phyloP scores from a whole-genome alignment of 768 basidiomycete species.

The Mycena floridula region DNA sequence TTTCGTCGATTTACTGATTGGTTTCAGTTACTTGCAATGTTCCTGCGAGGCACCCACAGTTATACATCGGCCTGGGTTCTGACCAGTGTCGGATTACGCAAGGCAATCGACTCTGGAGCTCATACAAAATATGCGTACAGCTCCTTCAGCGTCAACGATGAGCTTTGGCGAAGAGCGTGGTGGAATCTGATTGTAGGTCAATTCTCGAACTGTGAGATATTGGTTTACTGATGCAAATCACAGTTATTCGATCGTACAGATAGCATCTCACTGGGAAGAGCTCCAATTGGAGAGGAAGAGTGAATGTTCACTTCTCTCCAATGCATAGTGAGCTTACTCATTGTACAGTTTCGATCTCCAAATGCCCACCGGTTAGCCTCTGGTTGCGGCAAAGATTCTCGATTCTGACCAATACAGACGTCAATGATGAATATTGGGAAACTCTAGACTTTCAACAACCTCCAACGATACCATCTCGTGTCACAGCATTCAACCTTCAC shows the following conservation, averaged over 20 bases:
- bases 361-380: conserved; percentile 63
- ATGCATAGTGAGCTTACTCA: conserved; percentile 1
- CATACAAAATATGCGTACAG: conserved; percentile 52
- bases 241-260: conserved; percentile 54
- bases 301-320: conserved; percentile 19
- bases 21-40: conserved; percentile 46
- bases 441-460: conserved; percentile 64
- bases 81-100: conserved; percentile 48
- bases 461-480: conserved; percentile 43
- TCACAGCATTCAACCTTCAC: conserved; percentile 58
- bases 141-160: conserved; percentile 48
- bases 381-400: too few relatives aligned
- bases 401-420: too few relatives aligned
- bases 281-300: conserved; percentile 63
- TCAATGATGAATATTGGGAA: conserved; percentile 80
- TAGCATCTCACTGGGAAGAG: conserved; percentile 48
- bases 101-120: conserved; percentile 71
- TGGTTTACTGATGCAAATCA: too few relatives aligned
- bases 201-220: too few relatives aligned
- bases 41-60: conserved; percentile 43
- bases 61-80: conserved; percentile 49
- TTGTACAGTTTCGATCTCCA: conserved; percentile 71
- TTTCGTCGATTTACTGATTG: background rate
- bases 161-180: conserved; percentile 76
- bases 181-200: conserved; percentile 66